Base-by-base conservation (phyloP, 2,329 filamentous ascomycete genomes). In the Colletotrichum sp. region DNA sequence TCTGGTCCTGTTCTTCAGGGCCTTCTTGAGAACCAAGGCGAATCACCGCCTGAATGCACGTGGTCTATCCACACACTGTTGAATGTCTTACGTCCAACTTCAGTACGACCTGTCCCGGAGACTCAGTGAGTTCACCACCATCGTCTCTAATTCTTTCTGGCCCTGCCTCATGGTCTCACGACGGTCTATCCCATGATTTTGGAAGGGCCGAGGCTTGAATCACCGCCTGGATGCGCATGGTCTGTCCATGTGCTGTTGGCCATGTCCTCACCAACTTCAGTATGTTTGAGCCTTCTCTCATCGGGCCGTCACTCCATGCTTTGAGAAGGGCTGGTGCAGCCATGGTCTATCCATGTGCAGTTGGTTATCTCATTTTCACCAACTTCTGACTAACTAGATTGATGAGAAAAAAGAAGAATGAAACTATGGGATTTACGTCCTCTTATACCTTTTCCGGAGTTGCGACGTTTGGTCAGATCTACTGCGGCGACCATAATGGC, bases 401-500 rank as follows among this genome's bases (percentile, higher is more conserved):
- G 44, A 13, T 52, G n/a, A 52, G 44, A 52, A 48, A 52, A 13
- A 22, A 13, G 6, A 52, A 52, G 44, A 48, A 0, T 1, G 6
- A 52, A 52, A 52, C 5, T 1, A 2, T 22, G 44, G 6, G 6
- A 52, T 0, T 2, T 22, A 1, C n/a, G 0, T 52, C 44, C 44
- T 52, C n/a, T 52, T 52, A 52, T 52, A 52, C 0, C n/a, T 52
- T 52, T 24, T 1, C 44, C 2, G 44, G 0, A 24, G 44, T 1
- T 52, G n/a, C 44, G 3, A 13, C 9, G 9, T 48, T 0, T 44
- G 36, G 2, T 44, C 18, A 13, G 44, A 52, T 52, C 18, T 1
- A n/a, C 44, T 52, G 44, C 44, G n/a, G 44, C 44, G 44, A 52
- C 44, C n/a, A 22, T 24, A 13, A 52, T 13, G 44, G 44, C 44